Evolutionary conservation across 768 basidiomycete species (phyloP), one percentile per base, ranked within the genome.

Genomic region (Tubosaeta brunneosetosa): DNA sequence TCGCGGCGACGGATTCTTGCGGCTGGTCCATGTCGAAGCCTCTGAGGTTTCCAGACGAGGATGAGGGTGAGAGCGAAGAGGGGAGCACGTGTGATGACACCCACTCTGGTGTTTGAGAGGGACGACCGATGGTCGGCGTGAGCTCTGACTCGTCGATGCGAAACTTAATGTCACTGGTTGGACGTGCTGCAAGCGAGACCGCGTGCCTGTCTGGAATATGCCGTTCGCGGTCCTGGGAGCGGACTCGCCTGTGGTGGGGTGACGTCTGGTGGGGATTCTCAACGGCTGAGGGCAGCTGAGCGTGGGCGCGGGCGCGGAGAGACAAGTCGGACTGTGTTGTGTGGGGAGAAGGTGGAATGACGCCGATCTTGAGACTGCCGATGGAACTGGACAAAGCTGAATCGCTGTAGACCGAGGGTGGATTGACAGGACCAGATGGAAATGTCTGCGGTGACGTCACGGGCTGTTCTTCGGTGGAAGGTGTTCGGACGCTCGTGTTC

Each of bases 141-240:
- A 61, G 58, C 9, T 69, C 58, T 7, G 55, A 55, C 7, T 71
- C 67, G 32, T 69, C 67, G 9, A 54, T 33, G 5, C 56, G 16
- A 4, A 38, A 19, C 1, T 43, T 54, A 49, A 60, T 53, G 52
- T 65, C 67, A 56, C 61, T 54, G 4, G 61, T 45, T 0, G 67
- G 53, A 37, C 69, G 67, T 4, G 67, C 67, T 6, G 69, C 69
- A 53, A 69, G 63, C 19, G 67, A 69, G 32, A 69, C 49, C 51
- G 66, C 69, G 53, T 69, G 69, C 47, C 67, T 59, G n/a, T 69
- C 58, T 8, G 43, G 67, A 19, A 70, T 60, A 32, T 61, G 51
- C 25, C 63, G 56, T 14, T 58, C 57, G n/a, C 65, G 58, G 31
- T 68, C 67, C 45, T 70, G 67, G 3, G 69, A 69, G 25, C 67